These are phyloP conservation scores for Alternaria novae-zelandiae DNA, from an alignment of 2,329 filamentous ascomycete species.

Conservation along the genomic window DNA sequence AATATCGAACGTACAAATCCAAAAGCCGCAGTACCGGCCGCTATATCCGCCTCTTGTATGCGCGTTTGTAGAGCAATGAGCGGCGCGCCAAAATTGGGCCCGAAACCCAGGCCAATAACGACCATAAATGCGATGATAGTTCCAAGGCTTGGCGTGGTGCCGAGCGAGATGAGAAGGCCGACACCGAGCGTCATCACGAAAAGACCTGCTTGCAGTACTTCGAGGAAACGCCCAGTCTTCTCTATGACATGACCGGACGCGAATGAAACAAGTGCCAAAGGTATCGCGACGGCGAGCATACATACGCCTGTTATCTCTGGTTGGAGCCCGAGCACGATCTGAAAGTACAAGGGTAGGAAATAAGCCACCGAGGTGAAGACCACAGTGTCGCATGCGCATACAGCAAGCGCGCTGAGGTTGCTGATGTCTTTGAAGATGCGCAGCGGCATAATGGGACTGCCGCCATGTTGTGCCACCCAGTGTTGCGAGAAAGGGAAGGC, in stretches of 20 bases:
- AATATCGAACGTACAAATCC: constrained; percentile 56
- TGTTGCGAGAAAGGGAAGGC: constrained; percentile 68
- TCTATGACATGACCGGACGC: constrained; percentile 55
- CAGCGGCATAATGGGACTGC: constrained; percentile 74
- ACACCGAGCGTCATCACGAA: constrained; percentile 44
- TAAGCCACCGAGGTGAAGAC: constrained; percentile 72
- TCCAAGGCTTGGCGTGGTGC: constrained; percentile 12
- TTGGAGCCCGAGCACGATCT: constrained; percentile 68
- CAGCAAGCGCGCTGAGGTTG: constrained; percentile 62
- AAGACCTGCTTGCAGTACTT: constrained; percentile 41
- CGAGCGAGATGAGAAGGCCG: constrained; percentile 40
- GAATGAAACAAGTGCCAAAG: constrained; percentile 55
- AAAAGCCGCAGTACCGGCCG: constrained; percentile 59
- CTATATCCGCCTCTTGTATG: constrained; percentile 61
- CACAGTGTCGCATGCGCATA: constrained; percentile 58
- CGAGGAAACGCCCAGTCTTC: constrained; percentile 52
- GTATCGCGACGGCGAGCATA: constrained; percentile 64
- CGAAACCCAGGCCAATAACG: constrained; percentile 59
- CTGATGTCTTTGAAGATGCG: constrained; percentile 65
- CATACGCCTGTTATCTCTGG: constrained; percentile 62
- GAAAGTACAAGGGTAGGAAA: constrained; percentile 77
- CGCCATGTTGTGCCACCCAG: constrained; percentile 63
- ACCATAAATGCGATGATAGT: constrained; percentile 58
- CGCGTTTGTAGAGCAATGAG: constrained; percentile 63
- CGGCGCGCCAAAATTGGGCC: constrained; percentile 62